Evolutionary conservation across 176 grass and related monocot genomes (phyloP), one percentile per base, ranked within the genome.

Genomic region (Typha latifolia): DNA sequence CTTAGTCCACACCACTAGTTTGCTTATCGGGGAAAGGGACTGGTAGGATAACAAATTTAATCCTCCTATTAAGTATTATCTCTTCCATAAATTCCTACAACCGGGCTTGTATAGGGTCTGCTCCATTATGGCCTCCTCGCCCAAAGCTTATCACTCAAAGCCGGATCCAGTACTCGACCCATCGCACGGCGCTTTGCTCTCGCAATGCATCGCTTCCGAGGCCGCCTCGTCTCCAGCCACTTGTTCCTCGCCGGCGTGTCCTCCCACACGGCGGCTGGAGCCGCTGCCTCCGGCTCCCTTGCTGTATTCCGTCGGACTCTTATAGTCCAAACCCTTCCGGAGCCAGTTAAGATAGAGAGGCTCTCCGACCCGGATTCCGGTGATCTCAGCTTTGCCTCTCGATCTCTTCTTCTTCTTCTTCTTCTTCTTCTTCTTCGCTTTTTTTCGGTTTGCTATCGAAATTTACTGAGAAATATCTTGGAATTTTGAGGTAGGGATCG

Each of bases 351-450:
- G 64, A 32, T 93, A 11, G 72, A 83, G 64, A 65, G 78, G 74
- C 74, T 90, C 62, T 68, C 77, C 7, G 79, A 83, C 16, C 64
- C 74, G 7, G 62, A 99, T 76, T 78, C 76, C 32, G 83, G 85
- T 92, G 47, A 56, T 56, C 49, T 66, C 16, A 22, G 15, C 15
- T 47, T 2, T 7, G 49, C 32, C 16, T 12, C 26, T n/a, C 47
- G 5, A 12, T 66, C 63, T 48, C 12, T 31, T 51, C 62, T 64
- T 72, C 61, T 61, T 14, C 48, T 21, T 51, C 77, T 63, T 49
- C 22, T 24, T 43, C 74, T 49, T 34, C 32, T 14, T 51, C 77
- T 63, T 49, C 22, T 24, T 43, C 74, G 13, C 13, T 14, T 49
- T 34, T 24, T 14, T 24, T 63, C 61, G 15, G 4, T 47, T 72